Evolutionary conservation across 306 rosid genomes (phyloP).

Genomic region (Cucurbita moschata): DNA sequence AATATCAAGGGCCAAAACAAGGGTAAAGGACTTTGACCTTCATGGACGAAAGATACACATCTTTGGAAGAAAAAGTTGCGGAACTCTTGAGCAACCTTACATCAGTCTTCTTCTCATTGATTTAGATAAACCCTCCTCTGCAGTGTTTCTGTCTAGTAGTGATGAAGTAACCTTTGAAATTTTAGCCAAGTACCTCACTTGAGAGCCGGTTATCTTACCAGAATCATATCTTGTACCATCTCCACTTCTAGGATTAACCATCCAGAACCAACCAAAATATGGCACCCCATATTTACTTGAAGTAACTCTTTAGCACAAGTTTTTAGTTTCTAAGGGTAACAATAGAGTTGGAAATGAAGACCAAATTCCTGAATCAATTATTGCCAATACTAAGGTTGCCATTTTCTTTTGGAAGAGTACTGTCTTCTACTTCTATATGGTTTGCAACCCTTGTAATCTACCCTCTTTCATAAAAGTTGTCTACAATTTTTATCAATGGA

Average conservation of each 20-base stretch:
- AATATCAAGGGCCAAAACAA: neutral
- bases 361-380: neutral
- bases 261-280: neutral
- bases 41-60: neutral
- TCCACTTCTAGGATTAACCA: neutral
- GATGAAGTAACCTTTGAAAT: neutral
- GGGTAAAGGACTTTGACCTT: neutral
- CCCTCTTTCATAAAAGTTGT: neutral
- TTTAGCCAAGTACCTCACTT: neutral
- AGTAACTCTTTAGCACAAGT: neutral
- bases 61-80: neutral
- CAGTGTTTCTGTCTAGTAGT: neutral
- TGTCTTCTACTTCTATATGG: neutral
- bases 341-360: neutral
- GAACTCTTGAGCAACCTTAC: neutral
- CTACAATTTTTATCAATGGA: neutral
- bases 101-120: neutral
- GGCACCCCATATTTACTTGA: neutral
- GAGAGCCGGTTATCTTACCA: neutral
- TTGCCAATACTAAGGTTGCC: neutral
- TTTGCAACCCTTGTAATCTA: neutral
- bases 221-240: neutral
- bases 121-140: neutral
- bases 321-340: neutral
- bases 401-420: neutral